Base-by-base conservation (phyloP, 371 early-diverging fungal genomes). In the Cokeromyces recurvatus region DNA sequence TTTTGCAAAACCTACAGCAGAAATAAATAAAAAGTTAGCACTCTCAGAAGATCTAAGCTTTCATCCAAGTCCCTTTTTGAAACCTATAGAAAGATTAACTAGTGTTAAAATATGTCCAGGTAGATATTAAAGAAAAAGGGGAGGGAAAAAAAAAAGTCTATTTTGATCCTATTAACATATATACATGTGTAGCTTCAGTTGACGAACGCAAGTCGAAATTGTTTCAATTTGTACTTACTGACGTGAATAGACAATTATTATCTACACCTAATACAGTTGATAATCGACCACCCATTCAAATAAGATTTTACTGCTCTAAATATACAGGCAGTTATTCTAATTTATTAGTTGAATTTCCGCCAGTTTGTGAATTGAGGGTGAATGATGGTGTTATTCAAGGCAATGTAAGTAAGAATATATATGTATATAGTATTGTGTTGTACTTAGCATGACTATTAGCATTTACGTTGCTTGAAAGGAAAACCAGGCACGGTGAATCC, bases 401-500 rank as follows among this genome's bases (percentile, higher is more conserved):
- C 10, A 49, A 37, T 20, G 81, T 81, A 77, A 60, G 75, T 52
- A 10, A 31, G 17, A 29, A 15, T n/a, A n/a, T n/a, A n/a, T n/a
- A n/a, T n/a, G n/a, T n/a, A n/a, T n/a, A n/a, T n/a, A n/a, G n/a
- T n/a, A n/a, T n/a, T n/a, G n/a, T n/a, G n/a, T n/a, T n/a, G n/a
- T n/a, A n/a, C n/a, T n/a, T n/a, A n/a, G n/a, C n/a, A 14, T 15
- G 14, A 5, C 14, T 34, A 4, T 4, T 24, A 83, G 84, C 62
- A 49, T 14, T 49, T 79, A 14, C 68, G 79, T 29, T 83, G 85
- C 1, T 44, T 79, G 36, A 83, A 79, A 44, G 77, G 74, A 24
- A 77, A 64, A 39, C 80, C 81, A n/a, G 78, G 81, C 0, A 82
- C 84, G 2, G 81, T 81, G 0, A 57, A 75, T 32, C 82, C 85